A percentile compares a stretch with the other conserved stretches of the same genome.
Conservation (phyloP, 1,284 basidiomycete species). For the Rhodotorula sp. region DNA sequence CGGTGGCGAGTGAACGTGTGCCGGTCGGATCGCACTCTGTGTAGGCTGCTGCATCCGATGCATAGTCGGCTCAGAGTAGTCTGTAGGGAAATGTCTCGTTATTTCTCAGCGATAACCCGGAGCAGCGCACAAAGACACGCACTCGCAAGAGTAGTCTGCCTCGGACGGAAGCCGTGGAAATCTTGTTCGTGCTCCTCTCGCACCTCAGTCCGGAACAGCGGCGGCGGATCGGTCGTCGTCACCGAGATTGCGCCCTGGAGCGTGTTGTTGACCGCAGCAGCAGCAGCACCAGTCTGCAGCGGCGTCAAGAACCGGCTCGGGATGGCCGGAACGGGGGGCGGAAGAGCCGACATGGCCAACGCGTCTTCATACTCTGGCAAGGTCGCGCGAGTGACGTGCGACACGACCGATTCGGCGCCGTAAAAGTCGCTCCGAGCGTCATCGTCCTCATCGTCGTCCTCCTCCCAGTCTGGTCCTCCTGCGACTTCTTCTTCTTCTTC, state of each 20-base stretch:
- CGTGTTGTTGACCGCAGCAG: not conserved
- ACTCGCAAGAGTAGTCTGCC: not conserved
- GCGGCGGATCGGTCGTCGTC: no score
- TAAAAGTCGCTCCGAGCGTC: constrained; percentile 17
- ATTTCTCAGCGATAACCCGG: not conserved
- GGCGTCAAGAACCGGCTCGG: not conserved
- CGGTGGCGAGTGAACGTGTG: not conserved
- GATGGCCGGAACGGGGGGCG: constrained; percentile 12
- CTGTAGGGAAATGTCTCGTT: not conserved
- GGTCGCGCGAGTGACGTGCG: constrained; percentile 21
- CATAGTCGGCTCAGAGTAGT: no score
- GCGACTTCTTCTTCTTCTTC: no score
- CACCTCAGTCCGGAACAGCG: not conserved
- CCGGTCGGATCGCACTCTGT: not conserved
- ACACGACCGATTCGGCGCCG: constrained; percentile 13
- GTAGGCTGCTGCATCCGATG: not conserved
- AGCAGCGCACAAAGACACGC: no score
- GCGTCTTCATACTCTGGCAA: constrained; percentile 13
- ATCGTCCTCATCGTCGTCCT: constrained; percentile 1
- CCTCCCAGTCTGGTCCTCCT: no score
- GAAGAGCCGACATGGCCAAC: not conserved
- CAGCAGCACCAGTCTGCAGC: not conserved
- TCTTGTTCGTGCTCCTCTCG: not conserved
- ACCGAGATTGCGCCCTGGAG: not conserved
- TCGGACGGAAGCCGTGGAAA: constrained; percentile 27